These are phyloP conservation scores for Arabis hirsuta DNA, from an alignment of 345 rosid species.

Conservation along the genomic window DNA sequence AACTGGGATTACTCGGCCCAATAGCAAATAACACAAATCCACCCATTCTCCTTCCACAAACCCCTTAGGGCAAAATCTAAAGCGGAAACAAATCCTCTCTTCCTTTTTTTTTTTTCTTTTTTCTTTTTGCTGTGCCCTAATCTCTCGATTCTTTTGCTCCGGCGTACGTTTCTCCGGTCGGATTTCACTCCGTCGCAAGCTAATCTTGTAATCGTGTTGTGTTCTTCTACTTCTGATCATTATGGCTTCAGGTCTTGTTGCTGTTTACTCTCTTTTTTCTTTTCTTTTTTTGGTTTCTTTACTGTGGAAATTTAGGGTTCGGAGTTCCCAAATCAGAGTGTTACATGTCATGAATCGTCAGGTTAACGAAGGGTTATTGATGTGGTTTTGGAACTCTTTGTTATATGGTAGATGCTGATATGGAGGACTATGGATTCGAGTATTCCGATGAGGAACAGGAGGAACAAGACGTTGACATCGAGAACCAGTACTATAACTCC, in stretches of 20 bases:
- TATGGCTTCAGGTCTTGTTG: constrained; percentile 38
- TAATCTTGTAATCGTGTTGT: background rate
- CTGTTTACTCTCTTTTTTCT: background rate
- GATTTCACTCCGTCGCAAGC: constrained; percentile 5
- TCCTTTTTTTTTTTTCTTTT: background rate
- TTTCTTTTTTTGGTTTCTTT: background rate
- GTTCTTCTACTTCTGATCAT: constrained; percentile 11
- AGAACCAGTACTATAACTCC: constrained; percentile 95
- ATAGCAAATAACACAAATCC: background rate
- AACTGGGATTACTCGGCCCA: background rate
- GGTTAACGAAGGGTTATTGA: constrained; percentile 19
- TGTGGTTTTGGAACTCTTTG: background rate
- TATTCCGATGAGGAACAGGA: constrained; percentile 99
- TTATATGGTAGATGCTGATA: constrained; percentile 80
- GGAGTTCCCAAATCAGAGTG: background rate
- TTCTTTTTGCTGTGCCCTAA: background rate
- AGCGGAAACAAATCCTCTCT: background rate
- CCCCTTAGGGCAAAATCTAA: background rate
- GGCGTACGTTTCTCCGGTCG: background rate
- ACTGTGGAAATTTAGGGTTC: constrained; percentile 15
- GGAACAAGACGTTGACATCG: constrained; percentile 96
- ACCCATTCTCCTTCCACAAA: background rate
- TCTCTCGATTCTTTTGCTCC: background rate
- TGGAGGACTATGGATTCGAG: constrained; percentile 99
- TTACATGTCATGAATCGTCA: background rate